These are phyloP conservation scores for Melaleuca alternifolia DNA, from an alignment of 345 rosid species.

Conservation along the genomic window DNA sequence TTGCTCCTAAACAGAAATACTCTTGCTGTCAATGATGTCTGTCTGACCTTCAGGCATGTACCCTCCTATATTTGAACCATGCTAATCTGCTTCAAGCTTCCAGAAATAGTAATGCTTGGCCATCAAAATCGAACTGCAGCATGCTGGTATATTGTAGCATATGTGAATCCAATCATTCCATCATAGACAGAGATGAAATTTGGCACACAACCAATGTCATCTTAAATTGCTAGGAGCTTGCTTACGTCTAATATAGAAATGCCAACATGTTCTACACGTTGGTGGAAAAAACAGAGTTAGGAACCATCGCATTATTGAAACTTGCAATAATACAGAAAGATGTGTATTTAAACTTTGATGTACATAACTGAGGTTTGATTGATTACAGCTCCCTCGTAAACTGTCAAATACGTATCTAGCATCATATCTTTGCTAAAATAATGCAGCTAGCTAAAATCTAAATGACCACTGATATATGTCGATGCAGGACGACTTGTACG, in stretches of 20 bases:
- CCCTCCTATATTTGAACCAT: not conserved
- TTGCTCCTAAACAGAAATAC: constrained; percentile 34
- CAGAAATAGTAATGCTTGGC: not conserved
- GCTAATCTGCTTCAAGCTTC: not conserved
- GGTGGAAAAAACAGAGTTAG: not conserved
- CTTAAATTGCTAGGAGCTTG: not conserved
- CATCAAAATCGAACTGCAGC: not conserved
- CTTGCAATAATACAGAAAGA: not conserved
- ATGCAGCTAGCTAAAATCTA: not conserved
- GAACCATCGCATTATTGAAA: not conserved
- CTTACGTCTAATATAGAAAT: not conserved
- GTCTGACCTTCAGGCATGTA: not conserved
- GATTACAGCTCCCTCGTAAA: not conserved
- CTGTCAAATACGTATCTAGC: not conserved
- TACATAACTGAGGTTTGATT: not conserved
- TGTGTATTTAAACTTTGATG: not conserved
- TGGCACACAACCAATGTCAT: not conserved
- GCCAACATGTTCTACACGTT: not conserved
- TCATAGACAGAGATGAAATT: not conserved
- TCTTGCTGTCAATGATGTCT: not conserved
- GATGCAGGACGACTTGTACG: not conserved
- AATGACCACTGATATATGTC: not conserved
- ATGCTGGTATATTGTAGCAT: not conserved
- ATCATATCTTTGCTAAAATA: not conserved
- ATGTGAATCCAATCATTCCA: not conserved